Base-by-base conservation (phyloP, 2,329 filamentous ascomycete genomes). In the Teratosphaeriaceae sp. region DNA sequence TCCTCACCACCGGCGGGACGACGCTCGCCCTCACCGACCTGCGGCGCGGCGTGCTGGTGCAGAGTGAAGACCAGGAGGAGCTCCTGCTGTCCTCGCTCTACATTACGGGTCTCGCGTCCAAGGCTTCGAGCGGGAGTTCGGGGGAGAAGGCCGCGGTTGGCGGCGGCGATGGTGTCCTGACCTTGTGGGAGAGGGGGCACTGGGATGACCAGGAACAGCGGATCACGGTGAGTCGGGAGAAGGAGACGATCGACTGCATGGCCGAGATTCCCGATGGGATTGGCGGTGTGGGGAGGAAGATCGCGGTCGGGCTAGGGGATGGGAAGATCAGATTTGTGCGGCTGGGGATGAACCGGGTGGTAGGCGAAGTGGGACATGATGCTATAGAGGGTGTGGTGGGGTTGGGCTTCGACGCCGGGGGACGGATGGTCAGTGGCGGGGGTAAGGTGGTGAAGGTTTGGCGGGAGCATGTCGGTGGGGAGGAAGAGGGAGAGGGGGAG, bases 161-260 rank as follows among this genome's bases (percentile, higher is more conserved):
- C 26, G 87, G 86, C 20, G 82, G 79, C 15, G 83, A 79, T 31
- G 92, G 92, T 2, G 80, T 96, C 1, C 64, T 97, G 49, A 96
- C 89, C 3, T 69, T 97, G 5, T 98, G 92, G 89, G 90, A 98
- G 64, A 84, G 84, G 53, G 90, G 90, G 1, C 80, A 85, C 1
- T 97, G 92, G 90, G 89, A 94, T 58, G 90, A 97, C 62, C 88
- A 95, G 62, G 86, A 94, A 54, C 88, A 94, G 66, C 78, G 88
- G 40, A 85, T 96, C 56, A 79, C 85, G 38, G 79, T 96, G 7
- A 82, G 88, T 52, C 65, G 68, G 21, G 57, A 61, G 41, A 69
- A 67, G 18, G 88, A 94, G 63, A 87, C 85, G 46, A 68, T 96
- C 31, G 90, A 97, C 58, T 76, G 80, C n/a, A 70, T 96, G 47